phyloP scores from a whole-genome alignment of 2,329 filamentous ascomycete species.

The Acarospora socialis region DNA sequence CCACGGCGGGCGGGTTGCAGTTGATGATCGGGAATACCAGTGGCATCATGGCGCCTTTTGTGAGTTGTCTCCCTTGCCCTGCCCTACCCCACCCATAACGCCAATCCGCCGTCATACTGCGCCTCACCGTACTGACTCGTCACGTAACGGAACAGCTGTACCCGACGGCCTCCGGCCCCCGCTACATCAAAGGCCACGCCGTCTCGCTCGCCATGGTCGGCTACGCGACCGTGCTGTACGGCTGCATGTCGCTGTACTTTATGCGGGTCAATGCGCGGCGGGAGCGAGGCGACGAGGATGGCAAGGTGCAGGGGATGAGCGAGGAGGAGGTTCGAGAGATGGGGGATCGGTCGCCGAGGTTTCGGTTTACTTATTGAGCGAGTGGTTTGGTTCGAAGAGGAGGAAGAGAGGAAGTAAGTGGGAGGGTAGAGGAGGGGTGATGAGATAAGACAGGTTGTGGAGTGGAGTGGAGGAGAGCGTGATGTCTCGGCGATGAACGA shows the following conservation, averaged over 20 bases:
- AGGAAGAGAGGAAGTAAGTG: too few species aligned
- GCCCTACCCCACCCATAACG: too few species aligned
- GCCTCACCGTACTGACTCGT: not conserved
- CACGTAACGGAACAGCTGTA: constrained; percentile 21
- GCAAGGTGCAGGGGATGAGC: constrained; percentile 24
- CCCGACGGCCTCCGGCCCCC: constrained; percentile 34
- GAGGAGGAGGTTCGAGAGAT: constrained; percentile 30
- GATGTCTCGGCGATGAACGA: too few species aligned
- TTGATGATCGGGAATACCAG: constrained; percentile 55
- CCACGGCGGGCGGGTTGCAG: constrained; percentile 57
- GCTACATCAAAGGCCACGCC: constrained; percentile 49
- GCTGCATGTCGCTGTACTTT: constrained; percentile 36
- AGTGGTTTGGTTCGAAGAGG: constrained; percentile 16
- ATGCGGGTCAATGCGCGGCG: constrained; percentile 32
- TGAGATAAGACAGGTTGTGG: too few species aligned
- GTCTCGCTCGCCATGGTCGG: constrained; percentile 45
- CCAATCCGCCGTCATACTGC: not conserved
- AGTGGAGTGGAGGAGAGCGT: too few species aligned
- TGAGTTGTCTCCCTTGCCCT: constrained; percentile 23
- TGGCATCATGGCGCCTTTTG: constrained; percentile 61
- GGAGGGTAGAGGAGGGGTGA: too few species aligned
- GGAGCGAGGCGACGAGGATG: constrained; percentile 24
- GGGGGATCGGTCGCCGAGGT: constrained; percentile 28
- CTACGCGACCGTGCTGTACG: constrained; percentile 39
- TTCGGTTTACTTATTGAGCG: constrained; percentile 26